Percentiles rank a stretch among this genome's conserved stretches.
These are phyloP conservation scores for Tulasnella sp. DNA, from an alignment of 768 basidiomycete genomes.

Conservation along the genomic window DNA sequence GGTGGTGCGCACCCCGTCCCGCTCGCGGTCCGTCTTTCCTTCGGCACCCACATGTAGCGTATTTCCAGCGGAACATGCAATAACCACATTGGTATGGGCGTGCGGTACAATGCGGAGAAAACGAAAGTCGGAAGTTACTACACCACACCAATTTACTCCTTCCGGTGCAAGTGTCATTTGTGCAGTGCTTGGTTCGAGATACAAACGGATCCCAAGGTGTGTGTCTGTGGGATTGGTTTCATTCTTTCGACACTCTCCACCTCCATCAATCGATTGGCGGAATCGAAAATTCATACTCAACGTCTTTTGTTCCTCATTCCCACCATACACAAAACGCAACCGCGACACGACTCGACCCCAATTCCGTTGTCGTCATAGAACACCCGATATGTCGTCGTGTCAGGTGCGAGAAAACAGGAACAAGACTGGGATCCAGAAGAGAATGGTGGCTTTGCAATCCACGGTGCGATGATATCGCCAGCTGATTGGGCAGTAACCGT, in stretches of 20 bases:
- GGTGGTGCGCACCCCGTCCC: conserved; percentile 52
- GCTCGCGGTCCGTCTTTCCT: background rate
- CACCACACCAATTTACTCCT: conserved; percentile 87
- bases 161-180: conserved; percentile 95
- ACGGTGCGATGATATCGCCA: conserved; percentile 39
- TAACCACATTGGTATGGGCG: conserved; percentile 96
- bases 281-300: too few relatives aligned
- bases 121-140: conserved; percentile 91
- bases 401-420: conserved; percentile 88
- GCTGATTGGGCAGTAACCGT: conserved; percentile 54
- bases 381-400: conserved; percentile 83
- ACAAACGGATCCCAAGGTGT: conserved; percentile 89
- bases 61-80: conserved; percentile 75
- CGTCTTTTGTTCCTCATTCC: background rate
- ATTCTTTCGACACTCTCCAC: background rate
- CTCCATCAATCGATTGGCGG: background rate
- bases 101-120: conserved; percentile 99
- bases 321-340: too few relatives aligned
- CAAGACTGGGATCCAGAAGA: conserved; percentile 97
- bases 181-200: conserved; percentile 98
- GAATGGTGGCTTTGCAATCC: conserved; percentile 82
- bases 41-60: background rate
- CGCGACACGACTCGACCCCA: too few relatives aligned
- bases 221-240: conserved; percentile 20
- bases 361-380: conserved; percentile 68